Evolutionary conservation across 495 filamentous ascomycete species (phyloP), one percentile per base, ranked within the genome.

Genomic region (Aspergillus ostianus): DNA sequence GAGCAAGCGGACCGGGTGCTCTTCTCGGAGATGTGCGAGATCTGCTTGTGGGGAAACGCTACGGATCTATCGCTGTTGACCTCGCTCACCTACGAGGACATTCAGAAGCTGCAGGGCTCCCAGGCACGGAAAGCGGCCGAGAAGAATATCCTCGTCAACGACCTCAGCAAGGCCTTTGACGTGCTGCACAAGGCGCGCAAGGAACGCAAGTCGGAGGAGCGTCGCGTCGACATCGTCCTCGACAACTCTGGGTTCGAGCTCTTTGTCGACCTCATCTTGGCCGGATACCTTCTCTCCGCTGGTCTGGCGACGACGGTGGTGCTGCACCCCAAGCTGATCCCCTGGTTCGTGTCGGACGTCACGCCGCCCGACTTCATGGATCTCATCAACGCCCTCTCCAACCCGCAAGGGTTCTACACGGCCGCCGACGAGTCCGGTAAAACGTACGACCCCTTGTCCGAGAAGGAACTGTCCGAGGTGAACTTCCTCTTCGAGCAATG

Each of bases 341-440:
- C 94, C 0, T 98, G 94, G 94, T 98, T 98, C 64, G 94, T 98
- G 49, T 96, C 91, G 0, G 94, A 98, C 65, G 94, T 98, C 13
- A 72, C 96, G 12, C 91, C 92, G 0, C 80, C 74, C 23, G 94
- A 98, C 67, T 97, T 98, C 63, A 81, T 78, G 0, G 84, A 89
- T 54, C 82, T 98, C 5, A 83, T 98, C 20, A 84, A 81, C 53
- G 88, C 87, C 4, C 81, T 98, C n/a, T 81, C 85, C 5, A 79
- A 85, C 59, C 89, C 94, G 0, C 82, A 86, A 63, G 47, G 71
- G 6, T 97, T 97, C 77, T 97, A 92, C 71, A 86, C 84, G 4
- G 81, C 85, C 0, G 78, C 85, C 7, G 89, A 92, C 30, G 90
- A 93, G 2, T 73, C 84, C 4, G 83, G 78, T 36, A 84, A 77